Evolutionary conservation across 2,329 filamentous ascomycete species (phyloP).

Genomic region (Colletotrichum tropicale): DNA sequence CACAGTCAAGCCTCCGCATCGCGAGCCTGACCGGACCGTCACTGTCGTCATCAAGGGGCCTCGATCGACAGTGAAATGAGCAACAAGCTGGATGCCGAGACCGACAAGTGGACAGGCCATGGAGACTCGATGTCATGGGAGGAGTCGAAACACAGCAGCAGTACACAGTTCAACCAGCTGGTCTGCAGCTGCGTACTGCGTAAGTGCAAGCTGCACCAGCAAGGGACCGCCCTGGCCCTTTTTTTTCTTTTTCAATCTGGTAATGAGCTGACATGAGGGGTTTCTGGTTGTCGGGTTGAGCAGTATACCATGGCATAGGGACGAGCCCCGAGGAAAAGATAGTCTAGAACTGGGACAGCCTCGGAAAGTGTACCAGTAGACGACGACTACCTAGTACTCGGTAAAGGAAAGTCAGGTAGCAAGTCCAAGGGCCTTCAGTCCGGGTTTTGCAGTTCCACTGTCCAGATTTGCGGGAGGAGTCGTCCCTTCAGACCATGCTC

Average conservation of each 20-base stretch:
- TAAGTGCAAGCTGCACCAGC: neutral
- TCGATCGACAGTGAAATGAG: neutral
- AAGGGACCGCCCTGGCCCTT: neutral
- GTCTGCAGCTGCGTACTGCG: neutral
- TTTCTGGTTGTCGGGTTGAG: neutral
- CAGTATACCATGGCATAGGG: neutral
- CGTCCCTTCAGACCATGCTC: neutral
- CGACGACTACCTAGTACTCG: slow-evolving; percentile 12
- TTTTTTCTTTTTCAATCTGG: neutral
- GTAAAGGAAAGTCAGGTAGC: neutral
- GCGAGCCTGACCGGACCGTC: neutral
- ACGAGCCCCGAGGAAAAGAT: neutral
- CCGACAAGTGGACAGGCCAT: neutral
- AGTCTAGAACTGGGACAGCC: neutral
- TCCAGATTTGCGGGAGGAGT: neutral
- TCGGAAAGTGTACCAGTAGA: neutral
- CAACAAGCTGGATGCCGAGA: neutral
- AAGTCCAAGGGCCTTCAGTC: neutral
- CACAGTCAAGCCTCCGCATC: neutral
- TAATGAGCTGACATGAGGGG: neutral
- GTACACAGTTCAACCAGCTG: neutral
- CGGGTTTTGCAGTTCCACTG: neutral
- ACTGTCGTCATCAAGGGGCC: neutral
- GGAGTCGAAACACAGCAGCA: neutral
- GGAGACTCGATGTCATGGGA: slow-evolving; percentile 2